Conservation (phyloP, 352 stramenopile species). For the Phytophthora agathidicida region DNA sequence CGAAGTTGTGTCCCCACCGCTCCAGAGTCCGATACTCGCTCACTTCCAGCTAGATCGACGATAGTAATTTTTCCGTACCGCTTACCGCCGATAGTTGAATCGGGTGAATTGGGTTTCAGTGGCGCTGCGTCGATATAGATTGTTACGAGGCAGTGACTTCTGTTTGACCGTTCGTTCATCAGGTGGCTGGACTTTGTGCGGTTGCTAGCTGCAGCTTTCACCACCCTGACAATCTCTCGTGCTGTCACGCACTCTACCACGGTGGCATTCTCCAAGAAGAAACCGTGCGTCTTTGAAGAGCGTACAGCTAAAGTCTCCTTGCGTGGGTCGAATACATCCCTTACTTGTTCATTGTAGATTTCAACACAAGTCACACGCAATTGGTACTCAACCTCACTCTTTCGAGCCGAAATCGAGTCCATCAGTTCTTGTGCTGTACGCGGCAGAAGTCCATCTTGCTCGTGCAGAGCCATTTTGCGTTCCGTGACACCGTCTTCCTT, state of each 20-base stretch:
- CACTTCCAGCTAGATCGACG: slow-evolving; percentile 75
- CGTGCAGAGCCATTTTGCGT: slow-evolving; percentile 31
- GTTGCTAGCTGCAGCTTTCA: slow-evolving; percentile 64
- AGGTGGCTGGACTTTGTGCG: slow-evolving; percentile 73
- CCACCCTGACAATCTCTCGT: slow-evolving; percentile 65
- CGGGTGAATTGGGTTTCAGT: slow-evolving; percentile 14
- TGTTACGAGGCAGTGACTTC: slow-evolving; percentile 79
- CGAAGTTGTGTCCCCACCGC: slow-evolving; percentile 67
- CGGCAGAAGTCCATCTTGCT: slow-evolving; percentile 60
- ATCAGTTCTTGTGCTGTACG: slow-evolving; percentile 59
- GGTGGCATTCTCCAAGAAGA: slow-evolving; percentile 77
- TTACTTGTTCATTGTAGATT: slow-evolving; percentile 81
- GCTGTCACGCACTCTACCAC: slow-evolving; percentile 64
- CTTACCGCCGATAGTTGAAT: slow-evolving; percentile 30
- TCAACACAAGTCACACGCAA: slow-evolving; percentile 76
- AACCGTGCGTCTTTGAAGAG: slow-evolving; percentile 64
- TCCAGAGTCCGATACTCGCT: slow-evolving; percentile 68
- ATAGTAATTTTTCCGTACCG: slow-evolving; percentile 82
- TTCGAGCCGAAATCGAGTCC: slow-evolving; percentile 45
- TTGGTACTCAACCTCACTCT: slow-evolving; percentile 52
- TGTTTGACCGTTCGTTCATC: slow-evolving; percentile 74
- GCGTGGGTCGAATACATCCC: slow-evolving; percentile 66
- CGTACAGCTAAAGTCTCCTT: slow-evolving; percentile 65
- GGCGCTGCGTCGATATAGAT: slow-evolving; percentile 78
- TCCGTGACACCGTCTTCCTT: slow-evolving; percentile 48